Conservation (phyloP, 2,329 filamentous ascomycete genomes). For the Aspergillus sp. region DNA sequence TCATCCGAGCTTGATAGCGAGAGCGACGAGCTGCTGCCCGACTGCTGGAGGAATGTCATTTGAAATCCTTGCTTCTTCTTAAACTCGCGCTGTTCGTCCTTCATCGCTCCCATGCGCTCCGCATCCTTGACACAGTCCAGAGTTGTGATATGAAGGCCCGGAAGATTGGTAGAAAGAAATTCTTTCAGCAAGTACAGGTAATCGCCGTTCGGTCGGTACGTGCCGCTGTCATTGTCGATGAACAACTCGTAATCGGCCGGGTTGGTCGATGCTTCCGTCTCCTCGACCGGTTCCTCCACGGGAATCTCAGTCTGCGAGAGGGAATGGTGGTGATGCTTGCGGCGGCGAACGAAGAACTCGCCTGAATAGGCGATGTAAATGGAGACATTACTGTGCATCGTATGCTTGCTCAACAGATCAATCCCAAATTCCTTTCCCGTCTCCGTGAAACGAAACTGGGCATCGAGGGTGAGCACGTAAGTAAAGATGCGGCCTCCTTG, state of each 20-base stretch:
- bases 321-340: slow-evolving; percentile 48
- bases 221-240: slow-evolving; percentile 94
- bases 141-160: slow-evolving; percentile 69
- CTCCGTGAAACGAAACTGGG: slow-evolving; percentile 85
- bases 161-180: slow-evolving; percentile 71
- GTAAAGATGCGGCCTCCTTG: slow-evolving; percentile 85
- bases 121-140: slow-evolving; percentile 73
- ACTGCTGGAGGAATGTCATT: slow-evolving; percentile 53
- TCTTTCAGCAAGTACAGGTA: slow-evolving; percentile 68
- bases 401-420: slow-evolving; percentile 89
- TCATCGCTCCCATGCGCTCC: slow-evolving; percentile 69
- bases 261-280: slow-evolving; percentile 49
- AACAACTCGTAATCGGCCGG: slow-evolving; percentile 72
- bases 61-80: slow-evolving; percentile 64
- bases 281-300: slow-evolving; percentile 31
- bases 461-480: slow-evolving; percentile 86
- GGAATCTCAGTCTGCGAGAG: slow-evolving; percentile 30
- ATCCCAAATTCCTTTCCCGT: slow-evolving; percentile 95
- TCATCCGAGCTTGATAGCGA: slow-evolving; percentile 57
- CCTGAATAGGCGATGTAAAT: slow-evolving; percentile 90
- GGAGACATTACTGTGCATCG: slow-evolving; percentile 91
- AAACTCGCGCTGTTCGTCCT: slow-evolving; percentile 67
- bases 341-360: slow-evolving; percentile 83
- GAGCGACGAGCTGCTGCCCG: slow-evolving; percentile 42
- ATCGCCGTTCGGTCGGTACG: slow-evolving; percentile 81